Evolutionary conservation across 1,284 basidiomycete genomes (phyloP).

Genomic region (Paramarasmius palmivorus): DNA sequence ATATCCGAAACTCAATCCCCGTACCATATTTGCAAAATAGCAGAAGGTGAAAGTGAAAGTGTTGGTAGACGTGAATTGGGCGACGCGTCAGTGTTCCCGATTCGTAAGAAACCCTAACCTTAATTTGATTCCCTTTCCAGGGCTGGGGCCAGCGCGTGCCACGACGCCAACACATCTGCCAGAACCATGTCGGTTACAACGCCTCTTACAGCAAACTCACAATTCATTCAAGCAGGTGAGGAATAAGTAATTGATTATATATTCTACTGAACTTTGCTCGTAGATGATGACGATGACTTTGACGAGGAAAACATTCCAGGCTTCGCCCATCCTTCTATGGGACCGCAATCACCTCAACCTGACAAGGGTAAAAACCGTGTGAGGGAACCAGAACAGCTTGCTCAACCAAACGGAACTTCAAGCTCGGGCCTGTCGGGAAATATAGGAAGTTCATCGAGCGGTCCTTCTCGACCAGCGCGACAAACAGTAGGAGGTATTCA

Average conservation of each 20-base stretch:
- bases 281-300: slow-evolving; percentile 76
- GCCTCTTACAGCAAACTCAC: slow-evolving; percentile 64
- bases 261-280: slow-evolving; percentile 10
- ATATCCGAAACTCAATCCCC: slow-evolving; percentile 11
- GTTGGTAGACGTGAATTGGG: slow-evolving; percentile 21
- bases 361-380: slow-evolving; percentile 74
- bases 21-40: slow-evolving; percentile 26
- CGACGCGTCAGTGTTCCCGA: slow-evolving; percentile 64
- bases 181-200: slow-evolving; percentile 28
- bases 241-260: neutral
- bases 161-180: slow-evolving; percentile 3
- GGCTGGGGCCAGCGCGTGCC: slow-evolving; percentile 24
- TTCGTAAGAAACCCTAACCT: slow-evolving; percentile 28
- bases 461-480: slow-evolving; percentile 43
- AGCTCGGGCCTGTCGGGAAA: slow-evolving; percentile 61
- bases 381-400: slow-evolving; percentile 51
- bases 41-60: slow-evolving; percentile 21
- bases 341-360: slow-evolving; percentile 36
- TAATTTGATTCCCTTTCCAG: slow-evolving; percentile 18
- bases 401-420: slow-evolving; percentile 39
- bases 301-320: slow-evolving; percentile 79
- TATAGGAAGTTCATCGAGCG: slow-evolving; percentile 57
- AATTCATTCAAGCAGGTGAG: slow-evolving; percentile 74
- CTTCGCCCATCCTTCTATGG: slow-evolving; percentile 63
- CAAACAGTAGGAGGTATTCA: slow-evolving; percentile 80